Conservation (phyloP, 352 stramenopile species). For the Phytophthora cactorum region DNA sequence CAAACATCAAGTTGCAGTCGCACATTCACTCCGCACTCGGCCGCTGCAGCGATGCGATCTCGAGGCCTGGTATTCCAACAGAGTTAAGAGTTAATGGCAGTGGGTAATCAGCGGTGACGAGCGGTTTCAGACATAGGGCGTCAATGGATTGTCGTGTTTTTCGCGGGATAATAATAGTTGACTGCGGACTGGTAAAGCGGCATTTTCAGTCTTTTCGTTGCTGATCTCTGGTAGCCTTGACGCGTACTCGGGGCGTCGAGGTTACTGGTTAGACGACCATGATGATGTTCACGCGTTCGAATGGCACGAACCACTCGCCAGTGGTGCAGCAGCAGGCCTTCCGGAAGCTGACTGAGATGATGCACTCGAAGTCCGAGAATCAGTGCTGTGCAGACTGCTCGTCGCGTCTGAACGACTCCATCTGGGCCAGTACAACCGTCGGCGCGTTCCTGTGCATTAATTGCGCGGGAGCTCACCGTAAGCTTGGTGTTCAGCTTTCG, state of each 20-base stretch:
- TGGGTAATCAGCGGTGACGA: slow-evolving; percentile 2
- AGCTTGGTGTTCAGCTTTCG: slow-evolving; percentile 95
- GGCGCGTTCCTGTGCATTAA: slow-evolving; percentile 96
- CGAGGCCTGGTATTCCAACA: no score
- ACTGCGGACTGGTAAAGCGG: neutral
- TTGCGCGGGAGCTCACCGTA: slow-evolving; percentile 95
- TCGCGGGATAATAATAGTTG: slow-evolving; percentile 32
- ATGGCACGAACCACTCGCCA: slow-evolving; percentile 22
- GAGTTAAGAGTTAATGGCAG: neutral
- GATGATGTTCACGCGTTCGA: slow-evolving; percentile 52
- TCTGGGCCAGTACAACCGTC: slow-evolving; percentile 95
- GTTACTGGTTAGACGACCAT: slow-evolving; percentile 16
- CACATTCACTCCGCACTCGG: slow-evolving; percentile 13
- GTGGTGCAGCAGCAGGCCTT: slow-evolving; percentile 47
- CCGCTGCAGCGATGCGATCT: neutral
- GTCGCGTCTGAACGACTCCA: slow-evolving; percentile 71
- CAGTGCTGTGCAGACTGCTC: slow-evolving; percentile 84
- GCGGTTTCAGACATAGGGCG: slow-evolving; percentile 24
- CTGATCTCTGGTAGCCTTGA: neutral
- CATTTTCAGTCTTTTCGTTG: slow-evolving; percentile 13
- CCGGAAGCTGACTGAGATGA: slow-evolving; percentile 68
- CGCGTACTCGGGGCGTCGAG: neutral
- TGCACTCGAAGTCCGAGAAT: slow-evolving; percentile 65
- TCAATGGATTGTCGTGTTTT: slow-evolving; percentile 3
- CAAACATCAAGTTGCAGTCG: slow-evolving; percentile 18